Conservation (phyloP, 108 stramenopile genomes). For the Thalassiosira profunda region DNA sequence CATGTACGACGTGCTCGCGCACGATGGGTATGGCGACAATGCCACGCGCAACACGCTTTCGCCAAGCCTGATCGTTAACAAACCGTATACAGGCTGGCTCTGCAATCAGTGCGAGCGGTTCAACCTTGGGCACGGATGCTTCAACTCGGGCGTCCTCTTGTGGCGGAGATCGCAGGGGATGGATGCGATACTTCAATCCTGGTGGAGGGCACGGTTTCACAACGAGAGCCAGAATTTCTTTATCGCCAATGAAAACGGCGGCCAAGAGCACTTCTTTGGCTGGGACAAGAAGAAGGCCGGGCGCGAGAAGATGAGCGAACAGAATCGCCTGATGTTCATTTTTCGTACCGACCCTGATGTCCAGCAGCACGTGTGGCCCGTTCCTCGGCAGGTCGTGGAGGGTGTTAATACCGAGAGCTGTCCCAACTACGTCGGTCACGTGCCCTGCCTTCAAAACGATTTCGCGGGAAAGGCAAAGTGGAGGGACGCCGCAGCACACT, state of each 20-base stretch:
- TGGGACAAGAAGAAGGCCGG: no score
- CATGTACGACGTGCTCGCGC: constrained; percentile 20
- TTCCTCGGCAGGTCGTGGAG: constrained; percentile 11
- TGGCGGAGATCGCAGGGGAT: constrained; percentile 21
- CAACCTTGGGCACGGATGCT: constrained; percentile 35
- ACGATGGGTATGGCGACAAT: constrained; percentile 27
- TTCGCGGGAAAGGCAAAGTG: neutral
- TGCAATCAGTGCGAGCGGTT: constrained; percentile 26
- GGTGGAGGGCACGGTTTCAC: constrained; percentile 28
- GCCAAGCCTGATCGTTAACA: constrained; percentile 32
- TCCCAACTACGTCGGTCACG: neutral
- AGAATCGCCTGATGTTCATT: constrained; percentile 27
- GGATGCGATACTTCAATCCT: constrained; percentile 9
- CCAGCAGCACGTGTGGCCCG: constrained; percentile 21
- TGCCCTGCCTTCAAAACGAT: constrained; percentile 35
- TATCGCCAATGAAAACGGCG: neutral
- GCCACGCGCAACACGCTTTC: neutral
- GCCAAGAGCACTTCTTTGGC: neutral
- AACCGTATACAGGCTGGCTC: constrained; percentile 34
- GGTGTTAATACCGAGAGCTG: neutral
- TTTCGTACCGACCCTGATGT: constrained; percentile 21
- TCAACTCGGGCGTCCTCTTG: constrained; percentile 35
- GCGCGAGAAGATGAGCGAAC: constrained; percentile 31
- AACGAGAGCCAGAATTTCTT: constrained; percentile 21
- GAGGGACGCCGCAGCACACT: no score